Conservation (phyloP, 805 yeast genomes). For the Saturnispora silvae region DNA sequence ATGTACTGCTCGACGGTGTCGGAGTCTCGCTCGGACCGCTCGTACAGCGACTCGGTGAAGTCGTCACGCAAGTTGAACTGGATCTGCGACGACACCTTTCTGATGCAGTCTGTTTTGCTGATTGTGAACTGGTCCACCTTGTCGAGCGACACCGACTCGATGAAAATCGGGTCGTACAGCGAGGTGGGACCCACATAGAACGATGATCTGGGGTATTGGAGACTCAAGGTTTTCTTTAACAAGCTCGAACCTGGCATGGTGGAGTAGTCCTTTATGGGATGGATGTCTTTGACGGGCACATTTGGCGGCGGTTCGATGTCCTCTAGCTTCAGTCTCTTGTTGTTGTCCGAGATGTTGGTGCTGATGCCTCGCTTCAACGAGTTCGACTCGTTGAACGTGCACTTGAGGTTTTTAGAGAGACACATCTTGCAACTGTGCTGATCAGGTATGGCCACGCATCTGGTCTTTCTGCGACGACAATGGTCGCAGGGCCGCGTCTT, state of each 20-base stretch:
- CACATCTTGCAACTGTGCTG: slow-evolving; percentile 63
- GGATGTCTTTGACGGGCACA: slow-evolving; percentile 37
- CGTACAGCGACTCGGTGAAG: slow-evolving; percentile 57
- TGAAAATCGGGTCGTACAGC: slow-evolving; percentile 59
- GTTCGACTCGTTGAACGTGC: slow-evolving; percentile 53
- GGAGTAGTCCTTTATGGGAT: slow-evolving; percentile 61
- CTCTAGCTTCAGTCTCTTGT: slow-evolving; percentile 25
- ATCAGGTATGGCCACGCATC: slow-evolving; percentile 63
- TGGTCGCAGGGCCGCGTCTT: slow-evolving; percentile 68
- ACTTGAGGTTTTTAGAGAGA: slow-evolving; percentile 59
- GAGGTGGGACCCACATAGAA: slow-evolving; percentile 86
- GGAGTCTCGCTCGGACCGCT: slow-evolving; percentile 61
- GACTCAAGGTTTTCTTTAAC: slow-evolving; percentile 55
- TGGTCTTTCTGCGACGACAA: slow-evolving; percentile 69
- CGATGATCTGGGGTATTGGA: slow-evolving; percentile 84
- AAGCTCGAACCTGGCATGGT: slow-evolving; percentile 51
- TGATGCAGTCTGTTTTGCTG: slow-evolving; percentile 50
- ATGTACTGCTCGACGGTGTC: slow-evolving; percentile 78
- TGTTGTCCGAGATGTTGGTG: slow-evolving; percentile 14
- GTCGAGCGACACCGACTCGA: slow-evolving; percentile 53
- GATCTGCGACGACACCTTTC: slow-evolving; percentile 69
- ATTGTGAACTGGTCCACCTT: slow-evolving; percentile 75
- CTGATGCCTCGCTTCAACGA: slow-evolving; percentile 29
- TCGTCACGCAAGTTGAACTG: slow-evolving; percentile 78
- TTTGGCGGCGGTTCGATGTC: slow-evolving; percentile 30